These are phyloP conservation scores for Byssochlamys sp. DNA, from an alignment of 2,329 filamentous ascomycete genomes.

Conservation along the genomic window DNA sequence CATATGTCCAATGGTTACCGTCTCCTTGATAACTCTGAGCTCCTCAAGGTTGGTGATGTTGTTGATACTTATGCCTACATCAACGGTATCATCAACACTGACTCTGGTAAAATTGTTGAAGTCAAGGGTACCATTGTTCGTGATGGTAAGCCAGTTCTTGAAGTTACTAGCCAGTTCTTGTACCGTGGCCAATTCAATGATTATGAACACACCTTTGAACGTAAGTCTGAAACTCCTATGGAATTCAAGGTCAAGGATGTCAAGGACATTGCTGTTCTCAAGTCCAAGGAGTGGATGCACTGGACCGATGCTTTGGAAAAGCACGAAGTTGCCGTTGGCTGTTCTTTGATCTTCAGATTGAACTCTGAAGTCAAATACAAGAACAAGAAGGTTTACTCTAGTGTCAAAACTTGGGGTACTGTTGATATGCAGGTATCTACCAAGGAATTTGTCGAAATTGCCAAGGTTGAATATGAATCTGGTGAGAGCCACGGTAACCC, in stretches of 20 bases:
- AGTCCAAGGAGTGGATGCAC: conserved; percentile 96
- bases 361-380: conserved; percentile 89
- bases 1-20: conserved; percentile 96
- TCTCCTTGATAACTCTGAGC: conserved; percentile 91
- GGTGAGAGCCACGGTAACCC: conserved; percentile 89
- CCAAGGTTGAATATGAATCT: conserved; percentile 87
- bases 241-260: conserved; percentile 77
- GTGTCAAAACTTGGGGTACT: conserved; percentile 81
- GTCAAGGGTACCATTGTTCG: conserved; percentile 91
- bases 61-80: conserved; percentile 88
- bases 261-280: conserved; percentile 86
- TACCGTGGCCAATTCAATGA: conserved; percentile 89
- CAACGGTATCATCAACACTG: conserved; percentile 95
- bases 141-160: conserved; percentile 79
- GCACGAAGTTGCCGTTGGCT: too few relatives aligned
- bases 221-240: conserved; percentile 90
- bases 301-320: too few relatives aligned
- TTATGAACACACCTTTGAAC: conserved; percentile 96
- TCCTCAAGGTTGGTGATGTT: conserved; percentile 88
- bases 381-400: conserved; percentile 85
- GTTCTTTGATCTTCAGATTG: conserved; percentile 73
- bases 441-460: conserved; percentile 94
- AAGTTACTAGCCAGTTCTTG: conserved; percentile 95
- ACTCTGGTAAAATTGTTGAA: conserved; percentile 98
- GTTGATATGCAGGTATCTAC: conserved; percentile 89